Base-by-base conservation (phyloP, 495 filamentous ascomycete genomes). In the Lindgomyces ingoldianus region DNA sequence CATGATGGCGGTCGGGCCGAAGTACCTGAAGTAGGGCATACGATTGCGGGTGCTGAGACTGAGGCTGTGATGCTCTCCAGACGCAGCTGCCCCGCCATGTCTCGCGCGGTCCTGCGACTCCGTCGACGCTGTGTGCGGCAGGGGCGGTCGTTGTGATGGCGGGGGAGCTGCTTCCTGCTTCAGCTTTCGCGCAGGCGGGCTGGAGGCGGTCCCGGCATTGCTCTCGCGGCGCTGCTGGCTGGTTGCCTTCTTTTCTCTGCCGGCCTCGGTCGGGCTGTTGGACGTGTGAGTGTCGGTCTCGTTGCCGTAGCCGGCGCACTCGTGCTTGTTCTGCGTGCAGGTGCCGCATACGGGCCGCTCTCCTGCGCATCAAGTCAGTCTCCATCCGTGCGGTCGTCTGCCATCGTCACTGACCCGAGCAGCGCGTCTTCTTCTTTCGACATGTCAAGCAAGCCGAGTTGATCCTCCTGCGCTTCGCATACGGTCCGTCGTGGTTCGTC, bases 21-120 rank as follows among this genome's bases (percentile, higher is more conserved):
- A 93, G 71, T 93, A 95, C 46, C 91, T 79, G 73, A 93, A 95
- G 72, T 91, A 95, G 1, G 91, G 90, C 57, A 93, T 88, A 55
- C 90, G 88, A 64, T 88, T 78, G 78, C 86, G 74, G 54, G 74
- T 70, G 33, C 70, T 61, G 4, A 74, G 55, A 26, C 64, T 71
- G 26, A 75, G 61, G 24, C 55, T 46, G 18, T 25, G 30, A 29
- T 62, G 44, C 3, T 18, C 64, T 52, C 14, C 30, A 4, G 16
- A 3, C 16, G 53, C 14, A 18, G 21, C 9, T 33, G n/a, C 21
- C 41, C 6, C 36, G 14, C n/a, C 29, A 24, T 36, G 30, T 8
- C n/a, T n/a, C n/a, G n/a, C n/a, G n/a, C n/a, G n/a, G 18, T 62
- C 29, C 12, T 33, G 57, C 21, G 52, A 62, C 8, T 19, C 25